Conservation (phyloP, 352 stramenopile species). For the Globisporangium alternatum region DNA sequence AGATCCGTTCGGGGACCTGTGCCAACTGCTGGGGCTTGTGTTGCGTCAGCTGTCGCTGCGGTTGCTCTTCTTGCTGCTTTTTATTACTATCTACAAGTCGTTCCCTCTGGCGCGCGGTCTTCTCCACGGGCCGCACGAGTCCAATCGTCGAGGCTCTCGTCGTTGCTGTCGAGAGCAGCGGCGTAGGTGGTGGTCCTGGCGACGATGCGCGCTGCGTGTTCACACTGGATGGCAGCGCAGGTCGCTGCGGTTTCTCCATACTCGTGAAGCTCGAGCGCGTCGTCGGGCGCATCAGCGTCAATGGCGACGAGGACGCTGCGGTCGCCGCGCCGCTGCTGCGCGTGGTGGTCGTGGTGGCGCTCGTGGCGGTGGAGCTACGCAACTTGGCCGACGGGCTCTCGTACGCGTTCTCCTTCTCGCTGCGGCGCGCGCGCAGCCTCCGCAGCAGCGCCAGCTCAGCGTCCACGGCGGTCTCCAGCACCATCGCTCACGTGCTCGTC, state of each 20-base stretch:
- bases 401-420: constrained; percentile 22
- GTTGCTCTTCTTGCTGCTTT: constrained; percentile 10
- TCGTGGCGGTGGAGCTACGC: constrained; percentile 9
- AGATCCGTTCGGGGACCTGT: constrained; percentile 55
- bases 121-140: constrained; percentile 13
- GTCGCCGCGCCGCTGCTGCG: background rate
- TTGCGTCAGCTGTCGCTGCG: constrained; percentile 2
- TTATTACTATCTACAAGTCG: background rate
- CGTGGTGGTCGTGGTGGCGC: constrained; percentile 7
- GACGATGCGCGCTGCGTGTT: constrained; percentile 14
- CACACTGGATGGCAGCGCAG: constrained; percentile 11
- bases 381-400: constrained; percentile 16
- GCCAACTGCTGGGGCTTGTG: constrained; percentile 7
- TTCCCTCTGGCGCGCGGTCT: constrained; percentile 7
- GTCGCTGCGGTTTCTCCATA: background rate
- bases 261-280: constrained; percentile 5
- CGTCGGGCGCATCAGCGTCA: background rate
- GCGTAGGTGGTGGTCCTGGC: background rate
- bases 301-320: background rate
- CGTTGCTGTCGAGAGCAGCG: constrained; percentile 4
- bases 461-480: constrained; percentile 16
- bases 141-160: constrained; percentile 7
- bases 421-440: constrained; percentile 18
- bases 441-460: constrained; percentile 17
- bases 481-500: constrained; percentile 1